Base-by-base conservation (phyloP, 805 yeast genomes). In the Debaryomyces tyrocola region DNA sequence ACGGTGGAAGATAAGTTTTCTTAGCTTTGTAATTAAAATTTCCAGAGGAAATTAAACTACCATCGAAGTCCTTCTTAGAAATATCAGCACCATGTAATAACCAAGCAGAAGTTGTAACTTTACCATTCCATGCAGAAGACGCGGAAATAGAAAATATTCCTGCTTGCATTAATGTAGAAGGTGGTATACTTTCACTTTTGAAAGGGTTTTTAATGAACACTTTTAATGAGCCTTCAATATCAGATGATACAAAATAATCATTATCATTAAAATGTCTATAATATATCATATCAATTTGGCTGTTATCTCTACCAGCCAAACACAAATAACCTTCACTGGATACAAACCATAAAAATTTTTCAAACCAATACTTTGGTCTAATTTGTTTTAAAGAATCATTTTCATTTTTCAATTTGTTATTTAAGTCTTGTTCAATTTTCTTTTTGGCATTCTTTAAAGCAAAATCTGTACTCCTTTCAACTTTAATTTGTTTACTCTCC, bases 301-400 rank as follows among this genome's bases (percentile, higher is more conserved):
- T 63, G 18, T 75, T 79, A 60, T 94, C 97, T 52, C 90, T 82
- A 1, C 97, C 98, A 40, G 91, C 90, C 45, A 94, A 65, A 48
- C 95, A 87, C 41, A 94, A 68, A 59, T 87, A 90, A 0, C 94
- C 91, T 60, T 92, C 98, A 53, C 85, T 83, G 0, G 97, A 80
- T n/a, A 91, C 73, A 59, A 94, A 94, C 99, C 99, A 94, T 58
- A 77, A 82, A 64, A 85, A 92, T 64, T 92, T 94, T 62, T 94
- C 99, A 69, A 94, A 94, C 88, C 97, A 91, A 60, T 74, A 84
- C 40, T 89, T 90, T 4, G 79, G 74, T 40, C 97, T 77, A 28
- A 87, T 69, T 33, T 79, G 82, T 50, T 79, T 83, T 46, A 85
- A 67, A 6, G 70, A 60, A 21, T 73, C 77, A 41, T 55, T 54